These are phyloP conservation scores for Neolecta irregularis DNA, from an alignment of 1,139 yeast genomes.

Conservation along the genomic window DNA sequence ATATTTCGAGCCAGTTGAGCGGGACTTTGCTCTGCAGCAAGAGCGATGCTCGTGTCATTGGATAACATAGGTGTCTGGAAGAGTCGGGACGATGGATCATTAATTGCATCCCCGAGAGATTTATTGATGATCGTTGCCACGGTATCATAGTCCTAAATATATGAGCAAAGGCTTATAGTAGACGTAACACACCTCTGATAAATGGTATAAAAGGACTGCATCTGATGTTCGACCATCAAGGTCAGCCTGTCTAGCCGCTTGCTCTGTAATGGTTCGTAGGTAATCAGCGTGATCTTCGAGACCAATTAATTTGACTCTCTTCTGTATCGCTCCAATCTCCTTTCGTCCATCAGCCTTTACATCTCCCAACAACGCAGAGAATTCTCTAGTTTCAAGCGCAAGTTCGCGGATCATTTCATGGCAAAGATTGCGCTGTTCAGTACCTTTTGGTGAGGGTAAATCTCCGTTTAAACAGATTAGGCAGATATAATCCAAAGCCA, in stretches of 20 bases:
- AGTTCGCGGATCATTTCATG: constrained; percentile 75
- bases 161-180: background rate
- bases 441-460: constrained; percentile 21
- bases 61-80: constrained; percentile 20
- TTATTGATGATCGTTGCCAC: constrained; percentile 67
- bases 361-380: constrained; percentile 64
- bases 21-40: constrained; percentile 27
- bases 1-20: constrained; percentile 28
- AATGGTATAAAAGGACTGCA: constrained; percentile 70
- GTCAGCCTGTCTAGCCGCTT: constrained; percentile 75
- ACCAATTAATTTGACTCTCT: constrained; percentile 51
- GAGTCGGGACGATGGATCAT: constrained; percentile 2
- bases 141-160: constrained; percentile 47
- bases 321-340: constrained; percentile 73
- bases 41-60: constrained; percentile 20
- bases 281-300: constrained; percentile 40
- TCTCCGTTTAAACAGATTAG: constrained; percentile 41
- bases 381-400: constrained; percentile 74
- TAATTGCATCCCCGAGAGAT: constrained; percentile 59
- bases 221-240: constrained; percentile 85
- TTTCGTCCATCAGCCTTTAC: constrained; percentile 62
- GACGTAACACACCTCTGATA: constrained; percentile 37
- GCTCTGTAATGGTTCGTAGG: constrained; percentile 58
- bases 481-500: constrained; percentile 76
- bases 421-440: constrained; percentile 40